Evolutionary conservation across 352 stramenopile species (phyloP).

Genomic region (Phytopythium litorale): DNA sequence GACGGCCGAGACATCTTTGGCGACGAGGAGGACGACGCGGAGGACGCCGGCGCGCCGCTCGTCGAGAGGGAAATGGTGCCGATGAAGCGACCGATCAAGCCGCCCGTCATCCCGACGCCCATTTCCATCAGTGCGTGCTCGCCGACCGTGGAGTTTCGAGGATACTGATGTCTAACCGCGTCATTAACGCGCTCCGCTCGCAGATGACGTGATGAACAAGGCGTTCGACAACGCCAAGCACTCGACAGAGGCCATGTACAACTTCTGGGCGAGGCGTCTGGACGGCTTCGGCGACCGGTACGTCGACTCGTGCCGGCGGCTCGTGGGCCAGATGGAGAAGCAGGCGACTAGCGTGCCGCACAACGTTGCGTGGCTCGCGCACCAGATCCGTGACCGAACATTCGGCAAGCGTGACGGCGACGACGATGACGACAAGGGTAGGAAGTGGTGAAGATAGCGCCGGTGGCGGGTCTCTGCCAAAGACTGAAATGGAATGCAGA

Average conservation of each 20-base stretch:
- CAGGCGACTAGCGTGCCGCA: conserved; percentile 35
- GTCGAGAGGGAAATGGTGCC: conserved; percentile 47
- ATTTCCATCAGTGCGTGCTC: conserved; percentile 43
- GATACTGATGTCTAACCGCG: neutral
- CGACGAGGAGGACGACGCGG: conserved; percentile 23
- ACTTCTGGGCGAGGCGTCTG: conserved; percentile 63
- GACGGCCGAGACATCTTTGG: conserved; percentile 43
- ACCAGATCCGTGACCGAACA: conserved; percentile 35
- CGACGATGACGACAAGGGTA: neutral
- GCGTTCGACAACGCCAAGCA: conserved; percentile 50
- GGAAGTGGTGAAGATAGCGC: neutral
- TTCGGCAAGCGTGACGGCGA: conserved; percentile 23
- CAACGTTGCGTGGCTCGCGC: conserved; percentile 47
- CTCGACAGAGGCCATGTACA: conserved; percentile 56
- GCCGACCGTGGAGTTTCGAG: conserved; percentile 5
- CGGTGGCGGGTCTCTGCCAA: no score
- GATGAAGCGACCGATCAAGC: conserved; percentile 36
- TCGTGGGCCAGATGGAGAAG: conserved; percentile 69
- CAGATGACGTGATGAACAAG: conserved; percentile 37
- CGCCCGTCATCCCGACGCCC: conserved; percentile 37
- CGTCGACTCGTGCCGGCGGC: conserved; percentile 53
- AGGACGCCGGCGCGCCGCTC: conserved; percentile 28
- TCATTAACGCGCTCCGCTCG: neutral
- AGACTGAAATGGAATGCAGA: neutral
- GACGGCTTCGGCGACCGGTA: conserved; percentile 66